Percentiles rank a stretch among this genome's conserved stretches.
These are phyloP conservation scores for Phylloboletellus chloephorus DNA, from an alignment of 1,284 basidiomycete species.

Conservation along the genomic window DNA sequence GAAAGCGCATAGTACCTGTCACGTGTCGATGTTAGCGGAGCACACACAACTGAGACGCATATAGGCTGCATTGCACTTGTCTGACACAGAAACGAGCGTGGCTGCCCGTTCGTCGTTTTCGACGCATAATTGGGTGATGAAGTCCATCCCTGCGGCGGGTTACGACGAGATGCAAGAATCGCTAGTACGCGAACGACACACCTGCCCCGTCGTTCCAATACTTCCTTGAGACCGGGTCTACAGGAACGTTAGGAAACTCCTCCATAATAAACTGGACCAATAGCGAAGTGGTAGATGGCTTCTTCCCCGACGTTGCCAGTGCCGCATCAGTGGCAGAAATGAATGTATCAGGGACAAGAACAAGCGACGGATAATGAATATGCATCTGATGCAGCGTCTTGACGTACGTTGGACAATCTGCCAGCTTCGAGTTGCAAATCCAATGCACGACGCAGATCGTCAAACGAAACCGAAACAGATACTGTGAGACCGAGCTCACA, in stretches of 20 bases:
- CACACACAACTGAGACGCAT: conserved; percentile 20
- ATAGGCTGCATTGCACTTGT: conserved; percentile 59
- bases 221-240: conserved; percentile 66
- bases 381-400: conserved; percentile 85
- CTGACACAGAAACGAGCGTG: conserved; percentile 65
- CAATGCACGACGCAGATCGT: not conserved
- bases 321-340: conserved; percentile 49
- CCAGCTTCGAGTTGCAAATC: conserved; percentile 46
- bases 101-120: conserved; percentile 74
- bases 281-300: conserved; percentile 46
- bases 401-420: conserved; percentile 80
- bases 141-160: conserved; percentile 59
- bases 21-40: conserved; percentile 10
- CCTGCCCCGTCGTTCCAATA: conserved; percentile 81
- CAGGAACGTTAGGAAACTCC: conserved; percentile 62
- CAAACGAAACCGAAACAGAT: not conserved
- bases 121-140: conserved; percentile 69
- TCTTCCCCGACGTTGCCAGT: conserved; percentile 42
- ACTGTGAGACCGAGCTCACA: conserved; percentile 1
- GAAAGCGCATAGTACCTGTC: conserved; percentile 82
- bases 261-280: conserved; percentile 71
- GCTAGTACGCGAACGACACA: conserved; percentile 24
- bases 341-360: conserved; percentile 79
- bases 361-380: conserved; percentile 62
- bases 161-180: conserved; percentile 5